phyloP scores from a whole-genome alignment of 495 filamentous ascomycete genomes.

The Glutinoglossum americanum region DNA sequence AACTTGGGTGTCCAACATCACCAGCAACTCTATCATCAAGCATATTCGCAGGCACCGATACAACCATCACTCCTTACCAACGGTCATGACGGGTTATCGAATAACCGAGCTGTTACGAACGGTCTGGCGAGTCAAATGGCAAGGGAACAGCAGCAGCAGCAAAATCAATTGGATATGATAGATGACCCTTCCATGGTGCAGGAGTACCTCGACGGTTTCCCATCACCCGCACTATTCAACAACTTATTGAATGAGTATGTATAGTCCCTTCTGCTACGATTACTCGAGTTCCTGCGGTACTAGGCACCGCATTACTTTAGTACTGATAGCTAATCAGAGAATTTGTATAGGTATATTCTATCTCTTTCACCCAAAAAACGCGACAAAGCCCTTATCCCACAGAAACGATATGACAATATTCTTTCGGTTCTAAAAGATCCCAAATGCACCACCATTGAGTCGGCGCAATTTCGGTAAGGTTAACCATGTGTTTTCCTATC shows the following conservation, averaged over 20 bases:
- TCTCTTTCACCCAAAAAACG: slow-evolving; percentile 34
- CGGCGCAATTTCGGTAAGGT: slow-evolving; percentile 31
- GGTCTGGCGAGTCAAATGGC: neutral
- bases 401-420: slow-evolving; percentile 31
- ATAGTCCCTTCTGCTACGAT: neutral
- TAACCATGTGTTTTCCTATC: neutral
- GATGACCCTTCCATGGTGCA: neutral
- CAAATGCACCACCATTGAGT: slow-evolving; percentile 35
- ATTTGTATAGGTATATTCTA: slow-evolving; percentile 22
- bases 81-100: neutral
- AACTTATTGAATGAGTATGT: slow-evolving; percentile 30
- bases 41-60: neutral
- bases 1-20: neutral
- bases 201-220: slow-evolving; percentile 23
- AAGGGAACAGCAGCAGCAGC: neutral
- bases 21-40: neutral
- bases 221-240: slow-evolving; percentile 30
- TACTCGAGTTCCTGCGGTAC: neutral
- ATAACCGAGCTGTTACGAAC: neutral
- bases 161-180: neutral
- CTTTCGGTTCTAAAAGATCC: slow-evolving; percentile 29
- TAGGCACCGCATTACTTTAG: no score
- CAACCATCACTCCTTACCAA: neutral
- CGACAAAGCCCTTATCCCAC: slow-evolving; percentile 36
- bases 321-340: no score